Conservation (phyloP, 768 basidiomycete genomes). For the Termitomyces sp. region DNA sequence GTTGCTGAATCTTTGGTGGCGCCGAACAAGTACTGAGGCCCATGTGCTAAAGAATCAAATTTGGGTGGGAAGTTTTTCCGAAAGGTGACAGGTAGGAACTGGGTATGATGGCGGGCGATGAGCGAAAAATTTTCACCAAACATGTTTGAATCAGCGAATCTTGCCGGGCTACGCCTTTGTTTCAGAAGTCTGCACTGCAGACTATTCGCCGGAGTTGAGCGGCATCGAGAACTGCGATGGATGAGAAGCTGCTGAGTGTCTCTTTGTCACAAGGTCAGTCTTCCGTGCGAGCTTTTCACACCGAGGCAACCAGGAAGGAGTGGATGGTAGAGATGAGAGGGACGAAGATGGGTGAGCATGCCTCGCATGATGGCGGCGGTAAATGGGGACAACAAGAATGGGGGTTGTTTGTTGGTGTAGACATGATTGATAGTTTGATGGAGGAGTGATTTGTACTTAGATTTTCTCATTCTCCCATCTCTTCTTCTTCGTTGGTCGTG, state of each 20-base stretch:
- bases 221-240: not conserved
- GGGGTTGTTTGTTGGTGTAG: not conserved
- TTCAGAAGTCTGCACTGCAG: not conserved
- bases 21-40: not conserved
- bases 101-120: not conserved
- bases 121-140: not conserved
- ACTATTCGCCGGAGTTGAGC: not conserved
- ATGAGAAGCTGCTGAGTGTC: not conserved
- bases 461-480: conserved; percentile 3
- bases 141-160: not conserved
- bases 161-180: not conserved
- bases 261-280: not conserved
- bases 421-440: conserved; percentile 6
- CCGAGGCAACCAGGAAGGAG: not conserved
- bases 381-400: too few species aligned
- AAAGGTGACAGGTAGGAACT: not conserved
- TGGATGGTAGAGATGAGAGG: not conserved
- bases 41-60: not conserved
- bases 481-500: not conserved
- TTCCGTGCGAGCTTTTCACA: not conserved
- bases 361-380: too few species aligned
- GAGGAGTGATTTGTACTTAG: not conserved
- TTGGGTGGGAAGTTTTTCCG: too few species aligned
- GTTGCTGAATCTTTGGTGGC: not conserved
- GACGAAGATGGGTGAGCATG: not conserved